These are phyloP conservation scores for Mycena sp. DNA, from an alignment of 1,284 basidiomycete genomes.

Conservation along the genomic window DNA sequence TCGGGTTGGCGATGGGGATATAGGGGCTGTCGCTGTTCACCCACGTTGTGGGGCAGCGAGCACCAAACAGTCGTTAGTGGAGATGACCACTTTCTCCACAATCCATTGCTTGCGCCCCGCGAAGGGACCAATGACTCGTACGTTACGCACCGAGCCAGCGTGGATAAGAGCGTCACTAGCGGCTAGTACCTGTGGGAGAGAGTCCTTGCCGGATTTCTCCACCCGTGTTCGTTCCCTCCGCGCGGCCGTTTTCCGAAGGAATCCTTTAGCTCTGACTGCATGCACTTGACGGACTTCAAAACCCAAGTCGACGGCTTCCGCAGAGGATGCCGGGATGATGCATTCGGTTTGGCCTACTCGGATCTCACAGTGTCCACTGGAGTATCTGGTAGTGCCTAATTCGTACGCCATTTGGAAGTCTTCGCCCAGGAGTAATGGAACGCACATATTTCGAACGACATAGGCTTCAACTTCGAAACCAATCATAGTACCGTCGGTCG, in stretches of 20 bases:
- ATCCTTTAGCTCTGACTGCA: no score
- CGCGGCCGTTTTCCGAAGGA: no score
- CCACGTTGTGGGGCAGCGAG: conserved; percentile 29
- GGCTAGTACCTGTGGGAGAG: not conserved
- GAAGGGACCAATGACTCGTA: conserved; percentile 14
- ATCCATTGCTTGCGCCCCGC: not conserved
- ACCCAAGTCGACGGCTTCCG: not conserved
- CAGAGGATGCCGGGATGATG: conserved; percentile 23
- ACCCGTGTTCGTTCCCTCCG: conserved; percentile 4
- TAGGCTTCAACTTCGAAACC: conserved; percentile 40
- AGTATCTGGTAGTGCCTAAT: no score
- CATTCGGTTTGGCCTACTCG: conserved; percentile 1
- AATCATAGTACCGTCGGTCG: conserved; percentile 20
- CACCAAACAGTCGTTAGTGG: conserved; percentile 17
- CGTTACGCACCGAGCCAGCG: conserved; percentile 6
- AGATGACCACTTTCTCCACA: not conserved
- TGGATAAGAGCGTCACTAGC: conserved; percentile 8
- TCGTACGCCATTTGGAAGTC: no score
- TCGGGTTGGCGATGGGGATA: conserved; percentile 32
- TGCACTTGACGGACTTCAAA: no score
- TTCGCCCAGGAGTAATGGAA: conserved; percentile 33
- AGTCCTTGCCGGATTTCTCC: conserved; percentile 7
- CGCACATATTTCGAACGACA: conserved; percentile 44
- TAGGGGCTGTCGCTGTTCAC: conserved; percentile 2
- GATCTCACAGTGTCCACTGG: conserved; percentile 9